Percentiles rank a stretch among this genome's conserved stretches.
Conservation (phyloP, 148 eudicot genomes). For the Rhododendron ferrugineum region DNA sequence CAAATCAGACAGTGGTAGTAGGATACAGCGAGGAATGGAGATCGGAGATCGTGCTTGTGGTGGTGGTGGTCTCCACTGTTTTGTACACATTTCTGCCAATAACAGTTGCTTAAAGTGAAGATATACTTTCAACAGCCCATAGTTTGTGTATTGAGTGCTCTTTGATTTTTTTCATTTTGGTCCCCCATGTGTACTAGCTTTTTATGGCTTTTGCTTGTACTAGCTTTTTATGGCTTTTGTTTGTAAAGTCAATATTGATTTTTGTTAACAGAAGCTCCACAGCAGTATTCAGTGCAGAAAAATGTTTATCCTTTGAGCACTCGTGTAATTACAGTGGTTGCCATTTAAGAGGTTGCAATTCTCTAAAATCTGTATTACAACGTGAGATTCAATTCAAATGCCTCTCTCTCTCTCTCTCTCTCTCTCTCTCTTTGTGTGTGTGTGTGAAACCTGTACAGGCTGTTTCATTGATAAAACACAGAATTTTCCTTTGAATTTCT, state of each 20-base stretch:
- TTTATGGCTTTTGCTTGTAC: constrained; percentile 11
- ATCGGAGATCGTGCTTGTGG: neutral
- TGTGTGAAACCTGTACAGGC: neutral
- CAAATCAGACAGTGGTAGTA: constrained; percentile 8
- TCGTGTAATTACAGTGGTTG: neutral
- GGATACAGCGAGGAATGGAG: neutral
- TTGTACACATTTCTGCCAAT: constrained; percentile 13
- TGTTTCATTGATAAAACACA: neutral
- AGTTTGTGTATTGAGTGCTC: constrained; percentile 4
- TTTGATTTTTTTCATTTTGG: neutral
- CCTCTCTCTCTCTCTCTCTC: no score
- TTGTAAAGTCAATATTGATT: constrained; percentile 16
- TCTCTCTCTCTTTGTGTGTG: neutral
- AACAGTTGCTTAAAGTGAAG: constrained; percentile 5
- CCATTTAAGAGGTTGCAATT: neutral
- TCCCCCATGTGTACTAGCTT: neutral
- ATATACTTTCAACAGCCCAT: constrained; percentile 1
- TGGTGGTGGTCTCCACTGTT: constrained; percentile 8
- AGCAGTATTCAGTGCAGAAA: neutral
- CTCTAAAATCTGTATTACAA: neutral
- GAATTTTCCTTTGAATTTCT: neutral
- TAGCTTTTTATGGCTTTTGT: neutral
- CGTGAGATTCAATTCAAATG: neutral
- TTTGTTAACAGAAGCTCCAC: constrained; percentile 15
- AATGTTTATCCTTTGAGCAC: neutral